Conservation (phyloP, 345 rosid genomes). For the Salix suchowensis region DNA sequence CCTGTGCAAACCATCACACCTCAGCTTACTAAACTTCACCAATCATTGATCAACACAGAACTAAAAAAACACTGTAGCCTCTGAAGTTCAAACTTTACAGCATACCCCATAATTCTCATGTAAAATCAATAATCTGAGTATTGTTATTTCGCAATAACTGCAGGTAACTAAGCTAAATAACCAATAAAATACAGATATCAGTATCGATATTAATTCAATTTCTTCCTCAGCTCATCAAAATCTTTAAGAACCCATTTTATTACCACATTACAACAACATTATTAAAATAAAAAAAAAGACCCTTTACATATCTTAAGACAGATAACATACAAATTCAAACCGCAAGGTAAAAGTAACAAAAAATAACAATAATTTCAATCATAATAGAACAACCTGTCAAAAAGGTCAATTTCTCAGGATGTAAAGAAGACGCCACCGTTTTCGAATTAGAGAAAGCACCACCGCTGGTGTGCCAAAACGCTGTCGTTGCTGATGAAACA, state of each 20-base stretch:
- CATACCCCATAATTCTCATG: not conserved
- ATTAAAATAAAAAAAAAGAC: not conserved
- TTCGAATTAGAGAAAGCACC: not conserved
- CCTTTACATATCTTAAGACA: not conserved
- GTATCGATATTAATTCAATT: not conserved
- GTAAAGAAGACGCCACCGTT: constrained; percentile 12
- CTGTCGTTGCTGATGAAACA: constrained; percentile 16
- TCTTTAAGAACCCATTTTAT: not conserved
- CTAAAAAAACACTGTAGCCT: not conserved
- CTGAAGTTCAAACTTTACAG: not conserved
- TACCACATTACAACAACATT: not conserved
- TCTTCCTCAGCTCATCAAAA: not conserved
- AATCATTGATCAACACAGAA: not conserved
- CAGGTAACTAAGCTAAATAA: not conserved
- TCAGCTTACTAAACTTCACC: not conserved
- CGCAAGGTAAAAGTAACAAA: not conserved
- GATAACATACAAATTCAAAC: not conserved
- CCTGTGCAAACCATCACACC: constrained; percentile 29
- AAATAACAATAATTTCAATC: not conserved
- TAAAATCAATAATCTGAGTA: not conserved
- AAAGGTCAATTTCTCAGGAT: constrained; percentile 22
- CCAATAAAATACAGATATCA: not conserved
- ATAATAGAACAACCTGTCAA: constrained; percentile 36
- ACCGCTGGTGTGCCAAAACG: constrained; percentile 6
- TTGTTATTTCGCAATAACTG: not conserved